phyloP scores from a whole-genome alignment of 2,329 filamentous ascomycete genomes.

The Orbilia quercus region DNA sequence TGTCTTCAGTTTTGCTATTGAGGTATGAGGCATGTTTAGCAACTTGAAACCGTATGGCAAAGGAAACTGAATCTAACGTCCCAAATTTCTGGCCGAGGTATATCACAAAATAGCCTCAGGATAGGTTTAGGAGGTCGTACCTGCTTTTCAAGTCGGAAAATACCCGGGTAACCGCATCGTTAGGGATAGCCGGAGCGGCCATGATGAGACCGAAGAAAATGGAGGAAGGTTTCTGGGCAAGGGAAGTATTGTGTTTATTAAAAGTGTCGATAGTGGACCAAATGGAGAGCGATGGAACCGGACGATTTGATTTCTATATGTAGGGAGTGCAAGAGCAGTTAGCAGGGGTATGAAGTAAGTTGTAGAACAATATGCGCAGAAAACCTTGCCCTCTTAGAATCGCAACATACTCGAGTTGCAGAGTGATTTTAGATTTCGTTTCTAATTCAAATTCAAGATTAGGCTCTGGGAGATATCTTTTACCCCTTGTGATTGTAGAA shows the following conservation, averaged over 20 bases:
- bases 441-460: too few relatives aligned
- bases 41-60: not conserved
- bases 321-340: not conserved
- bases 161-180: slow-evolving; percentile 43
- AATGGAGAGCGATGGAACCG: not conserved
- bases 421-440: too few relatives aligned
- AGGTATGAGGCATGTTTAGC: not conserved
- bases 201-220: slow-evolving; percentile 4
- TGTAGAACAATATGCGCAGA: too few relatives aligned
- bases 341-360: not conserved
- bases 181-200: slow-evolving; percentile 37
- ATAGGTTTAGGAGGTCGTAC: slow-evolving; percentile 14
- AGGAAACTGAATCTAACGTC: not conserved
- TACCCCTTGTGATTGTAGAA: too few relatives aligned
- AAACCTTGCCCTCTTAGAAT: too few relatives aligned
- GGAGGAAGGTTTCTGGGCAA: too few relatives aligned
- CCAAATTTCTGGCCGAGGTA: not conserved
- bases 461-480: too few relatives aligned
- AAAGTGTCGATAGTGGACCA: not conserved
- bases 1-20: slow-evolving; percentile 64
- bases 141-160: slow-evolving; percentile 53
- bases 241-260: not conserved
- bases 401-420: too few relatives aligned
- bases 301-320: not conserved
- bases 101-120: not conserved